phyloP scores from a whole-genome alignment of 345 rosid genomes.

The Bruguiera parviflora region DNA sequence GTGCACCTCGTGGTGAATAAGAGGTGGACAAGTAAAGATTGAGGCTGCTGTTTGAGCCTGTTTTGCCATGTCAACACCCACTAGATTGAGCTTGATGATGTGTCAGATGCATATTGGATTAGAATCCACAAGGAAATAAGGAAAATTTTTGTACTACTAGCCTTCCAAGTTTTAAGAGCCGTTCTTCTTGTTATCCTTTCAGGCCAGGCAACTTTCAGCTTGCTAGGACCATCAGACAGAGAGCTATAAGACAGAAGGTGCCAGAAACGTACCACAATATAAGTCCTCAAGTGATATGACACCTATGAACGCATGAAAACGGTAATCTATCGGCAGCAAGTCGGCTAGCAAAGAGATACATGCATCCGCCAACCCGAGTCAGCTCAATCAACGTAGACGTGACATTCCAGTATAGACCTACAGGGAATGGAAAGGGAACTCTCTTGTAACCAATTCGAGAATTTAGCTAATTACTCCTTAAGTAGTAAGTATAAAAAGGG shows the following conservation, averaged over 20 bases:
- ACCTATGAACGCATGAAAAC: too few species aligned
- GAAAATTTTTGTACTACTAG: background rate
- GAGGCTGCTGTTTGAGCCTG: background rate
- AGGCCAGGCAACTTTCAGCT: background rate
- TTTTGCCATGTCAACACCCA: background rate
- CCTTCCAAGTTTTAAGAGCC: background rate
- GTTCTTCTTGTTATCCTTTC: background rate
- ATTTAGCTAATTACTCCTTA: too few species aligned
- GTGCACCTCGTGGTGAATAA: background rate
- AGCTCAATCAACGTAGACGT: background rate
- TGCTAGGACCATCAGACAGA: background rate
- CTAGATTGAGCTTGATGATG: background rate
- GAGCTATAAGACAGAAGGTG: background rate
- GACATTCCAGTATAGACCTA: background rate
- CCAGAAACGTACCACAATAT: background rate
- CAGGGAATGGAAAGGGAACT: background rate
- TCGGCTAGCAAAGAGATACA: background rate
- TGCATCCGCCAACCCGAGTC: background rate
- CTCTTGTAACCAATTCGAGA: too few species aligned
- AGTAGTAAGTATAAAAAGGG: too few species aligned
- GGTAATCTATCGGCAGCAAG: too few species aligned
- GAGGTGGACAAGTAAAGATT: background rate
- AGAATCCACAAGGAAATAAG: background rate
- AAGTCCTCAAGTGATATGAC: too few species aligned
- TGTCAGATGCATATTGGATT: conserved; percentile 1